Evolutionary conservation across 192 early-diverging fungal species (phyloP), one percentile per base, ranked within the genome.

Genomic region (Coemansia brasiliensis): DNA sequence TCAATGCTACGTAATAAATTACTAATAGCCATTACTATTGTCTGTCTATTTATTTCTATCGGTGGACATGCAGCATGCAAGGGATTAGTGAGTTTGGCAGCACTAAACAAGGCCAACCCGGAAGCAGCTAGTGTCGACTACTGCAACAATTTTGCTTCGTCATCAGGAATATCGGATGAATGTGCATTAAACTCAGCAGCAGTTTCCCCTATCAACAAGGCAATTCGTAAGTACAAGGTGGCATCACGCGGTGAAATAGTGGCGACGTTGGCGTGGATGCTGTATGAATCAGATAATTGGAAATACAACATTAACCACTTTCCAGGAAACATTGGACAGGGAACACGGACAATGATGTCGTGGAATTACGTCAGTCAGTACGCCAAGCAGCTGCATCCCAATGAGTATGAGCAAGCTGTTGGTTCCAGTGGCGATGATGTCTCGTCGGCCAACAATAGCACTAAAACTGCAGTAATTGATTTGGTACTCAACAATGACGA

Each of bases 221-320:
- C 49, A n/a, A 50, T 77, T 7, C 22, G 42, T 18, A 61, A 57
- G 27, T 77, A 58, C 40, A 40, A 26, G 0, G 44, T 77, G 3
- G 55, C 59, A 1, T 25, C 45, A n/a, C 59, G 68, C 12, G 59
- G 63, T 8, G 59, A 77, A 38, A 58, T 61, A n/a, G 74, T 71
- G 3, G 74, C 68, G 10, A 57, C 53, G 3, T 24, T 77, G 3
- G 55, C 68, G 3, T 54, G 49, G 50, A 66, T 67, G 67, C 25
- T 63, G 12, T 62, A 48, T 22, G 69, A 71, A 46, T 67, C 74
- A 0, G 59, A 39, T 16, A 56, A 53, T 0, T 77, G 67, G 67
- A 57, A 38, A 20, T 65, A 63, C 46, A 71, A 71, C 59, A 59
- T 63, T 40, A 65, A 77, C 39, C 62, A 61, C n/a, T 55, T 16